Evolutionary conservation across 192 early-diverging fungal species (phyloP).

Genomic region (Gonapodya sp.): DNA sequence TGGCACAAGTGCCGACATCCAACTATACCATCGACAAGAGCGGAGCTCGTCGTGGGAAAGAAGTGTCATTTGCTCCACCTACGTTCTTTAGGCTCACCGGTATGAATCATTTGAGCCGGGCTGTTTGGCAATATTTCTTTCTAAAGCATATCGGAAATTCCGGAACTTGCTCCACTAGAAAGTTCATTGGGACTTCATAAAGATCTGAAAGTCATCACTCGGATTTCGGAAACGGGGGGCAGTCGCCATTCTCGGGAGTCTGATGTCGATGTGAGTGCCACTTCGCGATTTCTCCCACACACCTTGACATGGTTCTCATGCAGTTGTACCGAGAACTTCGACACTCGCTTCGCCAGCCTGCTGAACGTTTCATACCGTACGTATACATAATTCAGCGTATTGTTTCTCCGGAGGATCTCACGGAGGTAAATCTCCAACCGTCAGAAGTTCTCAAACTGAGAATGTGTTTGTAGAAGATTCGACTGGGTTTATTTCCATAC

Average conservation of each 20-base stretch:
- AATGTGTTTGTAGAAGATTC: neutral
- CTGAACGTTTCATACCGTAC: neutral
- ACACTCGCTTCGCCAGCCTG: neutral
- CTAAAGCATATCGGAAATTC: no score
- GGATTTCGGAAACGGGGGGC: neutral
- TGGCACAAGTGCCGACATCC: neutral
- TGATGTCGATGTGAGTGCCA: neutral
- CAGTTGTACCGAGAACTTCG: neutral
- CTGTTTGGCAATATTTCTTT: no score
- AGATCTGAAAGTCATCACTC: neutral
- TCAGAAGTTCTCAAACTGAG: no score
- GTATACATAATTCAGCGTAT: no score
- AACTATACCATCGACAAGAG: neutral
- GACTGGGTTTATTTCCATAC: neutral
- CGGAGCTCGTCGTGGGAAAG: neutral
- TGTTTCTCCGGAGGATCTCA: no score
- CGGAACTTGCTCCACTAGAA: no score
- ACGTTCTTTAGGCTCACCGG: neutral
- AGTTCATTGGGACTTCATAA: neutral
- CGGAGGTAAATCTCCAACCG: no score
- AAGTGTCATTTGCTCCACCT: no score
- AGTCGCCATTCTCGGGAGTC: neutral
- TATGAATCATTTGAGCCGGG: no score
- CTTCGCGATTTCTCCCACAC: neutral
- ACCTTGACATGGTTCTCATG: no score